phyloP scores from a whole-genome alignment of 208 protist genomes.

The Leishmania aethiopica region DNA sequence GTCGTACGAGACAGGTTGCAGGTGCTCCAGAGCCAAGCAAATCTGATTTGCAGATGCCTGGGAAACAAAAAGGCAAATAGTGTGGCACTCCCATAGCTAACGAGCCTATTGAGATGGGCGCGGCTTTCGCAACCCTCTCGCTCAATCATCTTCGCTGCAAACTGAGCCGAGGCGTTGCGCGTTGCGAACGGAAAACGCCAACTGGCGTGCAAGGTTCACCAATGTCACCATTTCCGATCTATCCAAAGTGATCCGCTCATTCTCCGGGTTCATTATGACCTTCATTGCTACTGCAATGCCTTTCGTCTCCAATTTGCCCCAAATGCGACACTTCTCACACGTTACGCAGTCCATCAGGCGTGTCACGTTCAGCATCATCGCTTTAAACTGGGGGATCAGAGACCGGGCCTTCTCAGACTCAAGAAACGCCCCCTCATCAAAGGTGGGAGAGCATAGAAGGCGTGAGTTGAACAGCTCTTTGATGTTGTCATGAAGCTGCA shows the following conservation, averaged over 20 bases:
- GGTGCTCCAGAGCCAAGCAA: background rate
- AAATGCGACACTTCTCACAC: conserved; percentile 93
- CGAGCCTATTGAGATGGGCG: too few species aligned
- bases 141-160: conserved; percentile 18
- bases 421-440: conserved; percentile 85
- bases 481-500: conserved; percentile 48
- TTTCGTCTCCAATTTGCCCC: conserved; percentile 90
- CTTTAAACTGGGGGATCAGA: conserved; percentile 77
- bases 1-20: background rate
- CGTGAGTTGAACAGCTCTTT: conserved; percentile 60
- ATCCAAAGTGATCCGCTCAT: conserved; percentile 35
- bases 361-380: conserved; percentile 81
- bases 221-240: conserved; percentile 82
- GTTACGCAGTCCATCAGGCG: conserved; percentile 92
- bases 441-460: conserved; percentile 72
- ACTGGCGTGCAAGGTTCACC: conserved; percentile 79
- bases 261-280: conserved; percentile 61
- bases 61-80: background rate
- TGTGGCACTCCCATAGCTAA: background rate
- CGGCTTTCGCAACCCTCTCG: background rate
- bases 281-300: conserved; percentile 86
- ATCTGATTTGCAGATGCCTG: background rate
- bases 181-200: conserved; percentile 79
- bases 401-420: conserved; percentile 50
- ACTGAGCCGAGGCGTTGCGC: conserved; percentile 22